These are phyloP conservation scores for Floccularia luteovirens DNA, from an alignment of 768 basidiomycete genomes.

Conservation along the genomic window DNA sequence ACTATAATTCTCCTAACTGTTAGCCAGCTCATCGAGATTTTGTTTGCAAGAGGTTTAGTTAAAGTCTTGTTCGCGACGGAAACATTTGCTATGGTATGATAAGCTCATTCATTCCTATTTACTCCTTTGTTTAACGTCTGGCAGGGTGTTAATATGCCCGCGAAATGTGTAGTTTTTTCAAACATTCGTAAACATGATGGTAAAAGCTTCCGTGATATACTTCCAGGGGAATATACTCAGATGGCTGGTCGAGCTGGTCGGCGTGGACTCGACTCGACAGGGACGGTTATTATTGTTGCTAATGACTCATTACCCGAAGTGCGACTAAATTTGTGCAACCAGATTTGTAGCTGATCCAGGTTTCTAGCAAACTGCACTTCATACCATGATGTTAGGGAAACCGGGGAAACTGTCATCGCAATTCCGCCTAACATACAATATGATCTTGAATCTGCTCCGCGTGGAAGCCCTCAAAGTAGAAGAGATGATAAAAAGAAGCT, in stretches of 20 bases:
- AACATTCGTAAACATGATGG: conserved; percentile 95
- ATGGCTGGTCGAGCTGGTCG: conserved; percentile 99
- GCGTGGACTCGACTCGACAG: conserved; percentile 90
- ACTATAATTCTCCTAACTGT: too few species aligned
- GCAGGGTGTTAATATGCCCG: conserved; percentile 99
- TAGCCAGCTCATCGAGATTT: conserved; percentile 82
- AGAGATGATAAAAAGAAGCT: conserved; percentile 99
- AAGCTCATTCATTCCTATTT: conserved; percentile 2
- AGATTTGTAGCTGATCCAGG: conserved; percentile 1
- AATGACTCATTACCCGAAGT: conserved; percentile 87
- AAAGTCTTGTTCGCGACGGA: conserved; percentile 98
- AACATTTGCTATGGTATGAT: conserved; percentile 95
- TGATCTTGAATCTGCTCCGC: conserved; percentile 94
- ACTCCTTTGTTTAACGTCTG: conserved; percentile 4
- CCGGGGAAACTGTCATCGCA: conserved; percentile 92
- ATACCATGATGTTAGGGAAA: conserved; percentile 89
- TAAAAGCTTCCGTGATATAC: conserved; percentile 79
- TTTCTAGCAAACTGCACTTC: conserved; percentile 61
- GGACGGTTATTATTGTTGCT: conserved; percentile 88
- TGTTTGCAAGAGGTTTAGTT: conserved; percentile 93
- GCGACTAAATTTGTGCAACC: conserved; percentile 4
- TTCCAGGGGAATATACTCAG: conserved; percentile 94
- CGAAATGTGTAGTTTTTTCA: conserved; percentile 95
- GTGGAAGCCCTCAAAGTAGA: conserved; percentile 95
- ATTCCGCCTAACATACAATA: conserved; percentile 97